Evolutionary conservation across 1,284 basidiomycete genomes (phyloP), one percentile per base, ranked within the genome.

Genomic region (Sporisorium scitamineum): DNA sequence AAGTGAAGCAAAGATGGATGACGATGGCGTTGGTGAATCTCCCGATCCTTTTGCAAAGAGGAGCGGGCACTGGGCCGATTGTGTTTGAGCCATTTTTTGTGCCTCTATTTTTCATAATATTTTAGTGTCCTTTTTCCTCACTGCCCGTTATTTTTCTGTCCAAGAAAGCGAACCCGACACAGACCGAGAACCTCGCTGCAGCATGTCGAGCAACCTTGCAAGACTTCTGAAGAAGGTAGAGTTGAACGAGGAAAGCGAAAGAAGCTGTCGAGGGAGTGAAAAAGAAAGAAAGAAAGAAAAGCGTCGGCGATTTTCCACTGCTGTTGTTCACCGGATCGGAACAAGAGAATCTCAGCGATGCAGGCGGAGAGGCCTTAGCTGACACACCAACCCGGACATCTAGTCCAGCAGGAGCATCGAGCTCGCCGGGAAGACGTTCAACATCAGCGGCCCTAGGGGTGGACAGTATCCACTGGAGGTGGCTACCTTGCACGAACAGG

Each of bases 381-480:
- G 64, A 66, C 64, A 66, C 57, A 66, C 57, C 57, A 32, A 29
- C 45, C 14, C 22, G 10, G 27, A 41, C 52, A 45, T 22, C 24
- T 45, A 58, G 9, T 54, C 39, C 24, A 44, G 44, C 8, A 18
- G 48, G 1, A 31, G 53, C 26, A 69, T 76, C 44, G 22, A 54
- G 13, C 8, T 76, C 5, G 55, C 45, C 5, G 66, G 63, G 2
- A 65, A 62, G 11, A 42, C 31, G 27, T 77, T 67, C 42, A 73
- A 54, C 41, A 53, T 77, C 42, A 29, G 20, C 20, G 75, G 75
- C 3, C 70, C 75, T 0, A 11, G 75, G 0, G 75, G 70, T 31
- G 70, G 27, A 9, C 75, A 77, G 61, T 45, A 70, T 32, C 75
- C 75, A 0, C 16, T 58, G 3, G 70, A 77, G n/a, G 41, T 77